Evolutionary conservation across 768 basidiomycete species (phyloP).

Genomic region (Tulasnella sp.): DNA sequence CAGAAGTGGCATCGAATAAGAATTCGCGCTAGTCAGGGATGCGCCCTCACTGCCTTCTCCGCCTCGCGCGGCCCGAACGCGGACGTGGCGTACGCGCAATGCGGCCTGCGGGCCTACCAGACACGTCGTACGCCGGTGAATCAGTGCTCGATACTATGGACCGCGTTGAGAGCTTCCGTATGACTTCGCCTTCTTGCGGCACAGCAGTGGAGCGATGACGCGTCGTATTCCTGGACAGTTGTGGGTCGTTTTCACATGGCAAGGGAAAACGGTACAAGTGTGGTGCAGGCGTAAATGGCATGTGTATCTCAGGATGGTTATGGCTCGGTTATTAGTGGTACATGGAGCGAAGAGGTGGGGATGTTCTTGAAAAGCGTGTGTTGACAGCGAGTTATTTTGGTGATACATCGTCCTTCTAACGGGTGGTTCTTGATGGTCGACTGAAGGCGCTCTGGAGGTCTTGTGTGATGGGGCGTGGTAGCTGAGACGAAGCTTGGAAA

Average conservation of each 20-base stretch:
- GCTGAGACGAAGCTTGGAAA: neutral
- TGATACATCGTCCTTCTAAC: neutral
- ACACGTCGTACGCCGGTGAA: neutral
- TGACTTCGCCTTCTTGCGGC: neutral
- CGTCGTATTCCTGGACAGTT: neutral
- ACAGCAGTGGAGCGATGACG: neutral
- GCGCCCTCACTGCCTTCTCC: neutral
- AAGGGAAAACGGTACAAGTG: neutral
- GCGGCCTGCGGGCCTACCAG: neutral
- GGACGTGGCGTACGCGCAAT: neutral
- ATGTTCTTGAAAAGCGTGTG: too few relatives aligned
- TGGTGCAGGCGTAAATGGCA: neutral
- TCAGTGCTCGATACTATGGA: neutral
- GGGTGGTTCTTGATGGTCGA: neutral
- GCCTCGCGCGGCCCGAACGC: neutral
- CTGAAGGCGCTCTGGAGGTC: neutral
- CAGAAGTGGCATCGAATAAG: too few relatives aligned
- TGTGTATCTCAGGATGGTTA: too few relatives aligned
- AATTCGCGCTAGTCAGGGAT: neutral
- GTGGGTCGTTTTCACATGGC: neutral
- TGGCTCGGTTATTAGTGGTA: too few relatives aligned
- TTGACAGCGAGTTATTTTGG: too few relatives aligned
- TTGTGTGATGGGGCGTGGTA: too few relatives aligned
- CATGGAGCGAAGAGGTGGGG: too few relatives aligned
- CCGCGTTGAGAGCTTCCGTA: neutral